phyloP scores from a whole-genome alignment of 2,329 filamentous ascomycete genomes.

The Colletotrichum nymphaeae region DNA sequence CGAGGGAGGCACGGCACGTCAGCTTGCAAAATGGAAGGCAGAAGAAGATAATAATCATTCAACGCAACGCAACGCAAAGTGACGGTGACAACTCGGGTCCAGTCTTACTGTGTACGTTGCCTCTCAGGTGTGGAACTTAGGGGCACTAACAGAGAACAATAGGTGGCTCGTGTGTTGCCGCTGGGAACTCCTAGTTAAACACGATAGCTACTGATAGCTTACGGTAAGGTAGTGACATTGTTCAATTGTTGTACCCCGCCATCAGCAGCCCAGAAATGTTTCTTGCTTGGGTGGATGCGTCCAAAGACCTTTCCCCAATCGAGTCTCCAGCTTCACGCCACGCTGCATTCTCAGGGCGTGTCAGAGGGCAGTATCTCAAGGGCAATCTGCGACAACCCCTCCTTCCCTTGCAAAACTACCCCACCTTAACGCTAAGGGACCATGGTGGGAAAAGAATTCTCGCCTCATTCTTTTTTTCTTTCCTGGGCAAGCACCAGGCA shows the following conservation, averaged over 20 bases:
- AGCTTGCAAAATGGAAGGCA: not conserved
- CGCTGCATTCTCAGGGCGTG: slow-evolving; percentile 27
- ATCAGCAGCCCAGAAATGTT: slow-evolving; percentile 13
- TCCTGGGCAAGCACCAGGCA: not conserved
- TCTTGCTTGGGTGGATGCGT: slow-evolving; percentile 10
- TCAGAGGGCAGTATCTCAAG: slow-evolving; percentile 26
- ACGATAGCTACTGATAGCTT: slow-evolving; percentile 17
- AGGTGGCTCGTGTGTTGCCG: not conserved
- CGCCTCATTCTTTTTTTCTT: slow-evolving; percentile 12
- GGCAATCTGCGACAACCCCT: slow-evolving; percentile 34
- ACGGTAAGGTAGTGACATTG: not conserved
- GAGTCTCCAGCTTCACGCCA: slow-evolving; percentile 20
- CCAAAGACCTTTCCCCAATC: slow-evolving; percentile 26
- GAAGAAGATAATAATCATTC: not conserved
- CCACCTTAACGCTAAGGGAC: slow-evolving; percentile 21
- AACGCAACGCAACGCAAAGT: not conserved
- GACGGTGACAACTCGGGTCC: not conserved
- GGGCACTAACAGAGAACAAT: slow-evolving; percentile 25
- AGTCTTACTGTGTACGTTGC: not conserved
- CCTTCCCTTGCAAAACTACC: slow-evolving; percentile 26
- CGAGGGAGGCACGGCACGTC: not conserved
- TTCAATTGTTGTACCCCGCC: slow-evolving; percentile 25
- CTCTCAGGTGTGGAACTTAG: not conserved
- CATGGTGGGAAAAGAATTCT: slow-evolving; percentile 8
- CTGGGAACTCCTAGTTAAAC: not conserved